Base-by-base conservation (phyloP, 2,329 filamentous ascomycete species). In the Thermothelomyces thermophilus region DNA sequence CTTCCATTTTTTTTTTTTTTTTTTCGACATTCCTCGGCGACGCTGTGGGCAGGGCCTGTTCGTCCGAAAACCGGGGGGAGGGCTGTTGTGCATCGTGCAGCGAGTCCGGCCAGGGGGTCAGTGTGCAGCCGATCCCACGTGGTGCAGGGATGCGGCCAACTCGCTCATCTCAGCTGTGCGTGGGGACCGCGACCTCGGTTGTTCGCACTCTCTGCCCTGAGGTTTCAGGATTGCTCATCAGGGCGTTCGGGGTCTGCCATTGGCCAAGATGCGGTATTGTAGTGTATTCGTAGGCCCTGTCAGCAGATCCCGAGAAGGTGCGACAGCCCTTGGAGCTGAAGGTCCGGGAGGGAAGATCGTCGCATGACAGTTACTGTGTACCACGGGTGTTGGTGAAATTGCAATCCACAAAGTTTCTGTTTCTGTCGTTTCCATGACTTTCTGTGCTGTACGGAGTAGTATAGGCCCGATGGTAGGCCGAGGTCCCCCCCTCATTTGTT, bases 151-250 rank as follows among this genome's bases (percentile, higher is more conserved):
- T 53, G 20, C 9, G 8, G 13, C 17, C 17, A 20, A 11, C 17
- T 20, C 6, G 16, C n/a, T n/a, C 26, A 14, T 5, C 34, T 50
- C 47, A 50, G 42, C 46, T 34, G 19, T 8, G 42, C 37, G 7
- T 41, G 42, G 34, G 46, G n/a, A 51, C 43, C n/a, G 31, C 47
- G 41, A 44, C 43, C 42, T 53, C 14, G 11, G 31, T 48, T 50
- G 4, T n/a, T n/a, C n/a, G n/a, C n/a, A n/a, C 20, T 31, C 42
- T 47, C 35, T 48, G 41, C n/a, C n/a, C n/a, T n/a, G n/a, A n/a
- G n/a, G 43, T 53, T 50, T 50, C 51, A 50, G 40, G 33, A 43
- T 36, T 46, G 34, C 34, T 14, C 13, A 41, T 41, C 31, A 30
- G 5, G 20, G 20, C 3, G 13, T 39, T 33, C 26, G 24, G 8